Conservation (phyloP, 371 early-diverging fungal genomes). For the Smittium culicis region DNA sequence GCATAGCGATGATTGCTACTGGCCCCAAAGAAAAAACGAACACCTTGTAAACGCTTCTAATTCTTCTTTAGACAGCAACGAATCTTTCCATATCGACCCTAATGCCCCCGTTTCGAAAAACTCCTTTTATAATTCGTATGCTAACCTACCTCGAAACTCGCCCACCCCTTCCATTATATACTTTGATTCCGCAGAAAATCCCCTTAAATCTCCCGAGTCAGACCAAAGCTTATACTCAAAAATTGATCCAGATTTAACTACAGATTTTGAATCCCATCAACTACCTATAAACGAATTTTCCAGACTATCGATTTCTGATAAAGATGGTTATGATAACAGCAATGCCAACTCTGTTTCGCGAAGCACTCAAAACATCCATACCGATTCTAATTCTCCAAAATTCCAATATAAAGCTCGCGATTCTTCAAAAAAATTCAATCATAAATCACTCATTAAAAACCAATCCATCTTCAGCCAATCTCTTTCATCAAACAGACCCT, state of each 20-base stretch:
- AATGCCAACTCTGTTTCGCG: too few relatives aligned
- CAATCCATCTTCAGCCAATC: too few relatives aligned
- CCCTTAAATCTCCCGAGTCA: not conserved
- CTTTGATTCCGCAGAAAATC: not conserved
- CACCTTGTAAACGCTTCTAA: not conserved
- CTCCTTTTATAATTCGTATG: not conserved
- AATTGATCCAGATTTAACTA: not conserved
- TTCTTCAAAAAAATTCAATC: too few relatives aligned
- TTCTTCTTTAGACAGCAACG: not conserved
- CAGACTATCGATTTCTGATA: too few relatives aligned
- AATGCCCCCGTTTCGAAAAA: not conserved
- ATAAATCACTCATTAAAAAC: too few relatives aligned
- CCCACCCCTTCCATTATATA: not conserved
- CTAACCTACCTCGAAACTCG: not conserved
- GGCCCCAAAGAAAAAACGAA: not conserved
- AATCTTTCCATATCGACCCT: not conserved
- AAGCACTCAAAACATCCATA: too few relatives aligned
- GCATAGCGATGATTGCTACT: not conserved
- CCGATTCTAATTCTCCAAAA: too few relatives aligned
- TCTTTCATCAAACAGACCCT: too few relatives aligned
- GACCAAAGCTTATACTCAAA: not conserved
- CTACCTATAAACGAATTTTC: too few relatives aligned
- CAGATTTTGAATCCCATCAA: not conserved
- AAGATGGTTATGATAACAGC: too few relatives aligned
- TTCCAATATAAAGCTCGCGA: too few relatives aligned